Conservation (phyloP, 2,329 filamentous ascomycete species). For the Lasiodiplodia sp. region DNA sequence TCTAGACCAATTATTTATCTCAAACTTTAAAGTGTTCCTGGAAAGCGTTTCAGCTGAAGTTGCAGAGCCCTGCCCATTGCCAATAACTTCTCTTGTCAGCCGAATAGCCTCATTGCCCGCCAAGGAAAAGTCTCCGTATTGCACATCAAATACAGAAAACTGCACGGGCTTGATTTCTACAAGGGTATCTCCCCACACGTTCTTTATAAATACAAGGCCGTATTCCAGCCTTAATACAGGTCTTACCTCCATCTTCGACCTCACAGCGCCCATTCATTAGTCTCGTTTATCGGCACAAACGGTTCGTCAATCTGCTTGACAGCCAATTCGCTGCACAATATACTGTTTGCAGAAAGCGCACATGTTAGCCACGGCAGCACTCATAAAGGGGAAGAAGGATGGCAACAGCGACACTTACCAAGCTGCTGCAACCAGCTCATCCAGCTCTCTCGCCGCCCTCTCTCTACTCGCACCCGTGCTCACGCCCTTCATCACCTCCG, state of each 20-base stretch:
- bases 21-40: too few species aligned
- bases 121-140: neutral
- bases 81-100: neutral
- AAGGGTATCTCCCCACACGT: conserved; percentile 23
- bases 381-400: neutral
- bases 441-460: conserved; percentile 84
- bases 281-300: conserved; percentile 77
- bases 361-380: conserved; percentile 14
- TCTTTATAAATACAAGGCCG: neutral
- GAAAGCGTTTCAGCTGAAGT: too few species aligned
- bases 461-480: conserved; percentile 69
- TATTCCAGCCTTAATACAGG: neutral
- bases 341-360: conserved; percentile 61
- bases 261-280: conserved; percentile 77
- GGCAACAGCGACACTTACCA: conserved; percentile 66
- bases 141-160: neutral
- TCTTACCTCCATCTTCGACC: neutral
- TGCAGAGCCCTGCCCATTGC: neutral
- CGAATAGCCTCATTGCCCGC: neutral
- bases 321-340: conserved; percentile 92
- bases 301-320: conserved; percentile 95
- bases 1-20: too few species aligned
- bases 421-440: conserved; percentile 86
- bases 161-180: neutral
- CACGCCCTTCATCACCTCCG: conserved; percentile 79